Conservation (phyloP, 192 early-diverging fungal genomes). For the Phlyctochytrium planicorne region DNA sequence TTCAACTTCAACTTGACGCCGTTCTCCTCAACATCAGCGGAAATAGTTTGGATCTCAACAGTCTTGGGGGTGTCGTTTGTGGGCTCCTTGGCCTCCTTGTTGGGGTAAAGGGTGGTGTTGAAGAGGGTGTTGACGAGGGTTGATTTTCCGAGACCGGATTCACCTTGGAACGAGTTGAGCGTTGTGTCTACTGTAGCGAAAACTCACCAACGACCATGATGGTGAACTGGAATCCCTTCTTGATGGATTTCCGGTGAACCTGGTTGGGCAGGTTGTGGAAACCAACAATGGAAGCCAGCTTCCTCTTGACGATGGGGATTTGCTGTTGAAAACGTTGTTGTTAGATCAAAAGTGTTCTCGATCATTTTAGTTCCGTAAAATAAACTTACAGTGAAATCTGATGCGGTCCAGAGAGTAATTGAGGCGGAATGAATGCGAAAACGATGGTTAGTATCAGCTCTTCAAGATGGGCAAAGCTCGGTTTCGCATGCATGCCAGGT, state of each 20-base stretch:
- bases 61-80: conserved; percentile 65
- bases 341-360: no score
- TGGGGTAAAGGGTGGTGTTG: conserved; percentile 77
- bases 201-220: conserved; percentile 60
- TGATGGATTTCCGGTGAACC: conserved; percentile 87
- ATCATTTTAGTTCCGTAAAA: no score
- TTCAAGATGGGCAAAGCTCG: no score
- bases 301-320: conserved; percentile 56
- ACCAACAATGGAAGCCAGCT: conserved; percentile 52
- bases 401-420: no score
- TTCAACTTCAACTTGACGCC: conserved; percentile 96
- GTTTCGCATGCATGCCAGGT: no score
- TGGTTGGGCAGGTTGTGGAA: conserved; percentile 61
- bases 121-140: conserved; percentile 66
- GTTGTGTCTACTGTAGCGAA: not conserved
- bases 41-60: conserved; percentile 58
- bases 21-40: conserved; percentile 68
- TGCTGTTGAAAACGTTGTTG: no score
- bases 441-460: no score
- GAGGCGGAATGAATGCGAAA: no score
- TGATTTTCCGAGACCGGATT: conserved; percentile 64
- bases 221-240: conserved; percentile 91
- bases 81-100: conserved; percentile 73
- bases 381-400: conserved; percentile 2
- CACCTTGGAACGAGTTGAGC: conserved; percentile 30